A percentile compares a stretch with the other conserved stretches of the same genome.
Evolutionary conservation across 768 basidiomycete genomes (phyloP).

Genomic region (Suillus sp.): DNA sequence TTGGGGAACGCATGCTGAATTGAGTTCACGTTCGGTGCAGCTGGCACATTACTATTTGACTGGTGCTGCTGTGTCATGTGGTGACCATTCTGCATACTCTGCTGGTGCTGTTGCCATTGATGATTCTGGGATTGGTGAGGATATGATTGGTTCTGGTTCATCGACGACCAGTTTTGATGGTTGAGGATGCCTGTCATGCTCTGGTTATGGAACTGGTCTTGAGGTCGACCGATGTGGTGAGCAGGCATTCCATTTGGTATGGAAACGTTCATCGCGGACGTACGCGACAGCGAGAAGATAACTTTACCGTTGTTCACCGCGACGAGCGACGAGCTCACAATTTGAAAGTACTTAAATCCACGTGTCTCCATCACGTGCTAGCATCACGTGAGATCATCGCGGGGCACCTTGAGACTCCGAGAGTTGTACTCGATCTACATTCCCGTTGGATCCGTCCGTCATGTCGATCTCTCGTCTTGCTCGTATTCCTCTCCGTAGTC

Average conservation of each 20-base stretch:
- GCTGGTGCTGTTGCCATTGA: slow-evolving; percentile 36
- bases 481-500: slow-evolving; percentile 18
- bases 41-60: slow-evolving; percentile 11
- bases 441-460: slow-evolving; percentile 9
- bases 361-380: slow-evolving; percentile 13
- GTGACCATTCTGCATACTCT: slow-evolving; percentile 39
- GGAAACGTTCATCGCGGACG: not conserved
- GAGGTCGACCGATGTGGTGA: slow-evolving; percentile 24
- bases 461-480: slow-evolving; percentile 28
- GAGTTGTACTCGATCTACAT: not conserved
- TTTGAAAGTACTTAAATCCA: slow-evolving; percentile 4
- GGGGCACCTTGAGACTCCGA: not conserved
- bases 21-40: slow-evolving; percentile 12
- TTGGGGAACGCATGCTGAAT: slow-evolving; percentile 14
- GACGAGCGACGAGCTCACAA: not conserved
- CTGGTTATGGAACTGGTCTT: slow-evolving; percentile 28
- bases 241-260: slow-evolving; percentile 17
- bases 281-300: slow-evolving; percentile 2
- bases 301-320: slow-evolving; percentile 17
- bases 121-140: slow-evolving; percentile 14
- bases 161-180: slow-evolving; percentile 10
- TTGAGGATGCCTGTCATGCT: not conserved
- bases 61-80: slow-evolving; percentile 25
- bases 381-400: slow-evolving; percentile 4
- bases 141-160: slow-evolving; percentile 34